phyloP scores from a whole-genome alignment of 176 grass and related monocot species.

The Calamus simplicifolius region DNA sequence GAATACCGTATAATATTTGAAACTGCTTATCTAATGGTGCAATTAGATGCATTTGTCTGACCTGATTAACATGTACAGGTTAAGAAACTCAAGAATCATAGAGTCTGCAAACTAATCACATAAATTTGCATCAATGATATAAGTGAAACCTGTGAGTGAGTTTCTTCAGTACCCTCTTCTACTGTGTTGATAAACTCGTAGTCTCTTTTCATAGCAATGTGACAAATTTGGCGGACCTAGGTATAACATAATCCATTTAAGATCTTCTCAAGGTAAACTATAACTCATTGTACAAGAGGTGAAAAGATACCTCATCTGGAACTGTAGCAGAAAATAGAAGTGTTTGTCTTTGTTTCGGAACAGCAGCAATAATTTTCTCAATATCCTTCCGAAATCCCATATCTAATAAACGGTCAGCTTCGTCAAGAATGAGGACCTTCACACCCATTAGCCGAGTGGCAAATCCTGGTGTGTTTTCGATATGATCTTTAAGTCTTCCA shows the following conservation, averaged over 20 bases:
- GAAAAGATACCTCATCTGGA: conserved; percentile 59
- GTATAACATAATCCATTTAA: background rate
- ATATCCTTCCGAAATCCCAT: conserved; percentile 66
- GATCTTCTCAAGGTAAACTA: no score
- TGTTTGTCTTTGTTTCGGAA: conserved; percentile 87
- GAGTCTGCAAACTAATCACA: no score
- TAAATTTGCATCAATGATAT: no score
- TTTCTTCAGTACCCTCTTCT: conserved; percentile 83
- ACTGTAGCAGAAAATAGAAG: conserved; percentile 96
- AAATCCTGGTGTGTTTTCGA: conserved; percentile 91
- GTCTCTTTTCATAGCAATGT: conserved; percentile 78
- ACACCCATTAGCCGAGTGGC: conserved; percentile 60
- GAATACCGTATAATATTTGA: conserved; percentile 48
- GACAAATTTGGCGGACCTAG: conserved; percentile 75
- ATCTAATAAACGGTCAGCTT: conserved; percentile 90
- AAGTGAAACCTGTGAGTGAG: conserved; percentile 59
- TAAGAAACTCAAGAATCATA: no score
- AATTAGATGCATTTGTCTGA: conserved; percentile 69
- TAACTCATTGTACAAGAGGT: no score
- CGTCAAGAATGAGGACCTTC: conserved; percentile 91
- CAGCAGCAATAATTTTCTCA: conserved; percentile 71
- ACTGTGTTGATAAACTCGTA: conserved; percentile 79
- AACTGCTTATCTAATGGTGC: conserved; percentile 60
- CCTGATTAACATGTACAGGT: conserved; percentile 27
- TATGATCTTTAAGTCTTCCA: conserved; percentile 90